Conservation (phyloP, 257 asterid species). For the Salvia rosmarinus region DNA sequence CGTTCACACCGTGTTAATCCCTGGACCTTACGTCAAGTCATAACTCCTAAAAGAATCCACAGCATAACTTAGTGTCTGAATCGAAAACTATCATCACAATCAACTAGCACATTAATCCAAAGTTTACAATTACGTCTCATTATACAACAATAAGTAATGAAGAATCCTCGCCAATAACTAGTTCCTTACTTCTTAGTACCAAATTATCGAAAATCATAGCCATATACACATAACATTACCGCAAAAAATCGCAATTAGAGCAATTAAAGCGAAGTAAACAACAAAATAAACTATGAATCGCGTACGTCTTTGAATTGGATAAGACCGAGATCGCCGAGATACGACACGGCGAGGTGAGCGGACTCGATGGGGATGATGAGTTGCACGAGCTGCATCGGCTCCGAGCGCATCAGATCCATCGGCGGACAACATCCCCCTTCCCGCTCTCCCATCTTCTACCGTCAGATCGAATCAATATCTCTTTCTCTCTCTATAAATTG, state of each 20-base stretch:
- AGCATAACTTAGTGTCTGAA: slow-evolving; percentile 13
- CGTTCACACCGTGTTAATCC: slow-evolving; percentile 9
- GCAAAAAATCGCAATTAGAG: slow-evolving; percentile 20
- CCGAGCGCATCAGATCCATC: slow-evolving; percentile 98
- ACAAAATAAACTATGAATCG: background rate
- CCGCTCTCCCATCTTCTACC: slow-evolving; percentile 68
- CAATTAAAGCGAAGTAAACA: slow-evolving; percentile 21
- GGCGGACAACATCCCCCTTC: slow-evolving; percentile 87
- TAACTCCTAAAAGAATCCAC: slow-evolving; percentile 2
- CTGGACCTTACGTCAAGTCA: background rate
- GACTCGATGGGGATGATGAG: slow-evolving; percentile 92
- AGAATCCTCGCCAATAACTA: slow-evolving; percentile 11
- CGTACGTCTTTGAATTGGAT: slow-evolving; percentile 87
- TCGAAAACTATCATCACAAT: slow-evolving; percentile 10
- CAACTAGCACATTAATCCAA: slow-evolving; percentile 23
- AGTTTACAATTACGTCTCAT: slow-evolving; percentile 15
- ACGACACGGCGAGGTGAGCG: slow-evolving; percentile 76
- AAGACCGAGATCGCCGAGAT: slow-evolving; percentile 88
- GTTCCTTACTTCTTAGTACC: slow-evolving; percentile 2
- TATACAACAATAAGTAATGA: slow-evolving; percentile 20
- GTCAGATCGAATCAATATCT: slow-evolving; percentile 40
- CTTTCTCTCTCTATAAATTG: slow-evolving; percentile 31
- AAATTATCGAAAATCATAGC: slow-evolving; percentile 9
- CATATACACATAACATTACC: slow-evolving; percentile 37
- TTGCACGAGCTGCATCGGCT: slow-evolving; percentile 93